Base-by-base conservation (phyloP, 768 basidiomycete species). In the Tephrocybe rancida region DNA sequence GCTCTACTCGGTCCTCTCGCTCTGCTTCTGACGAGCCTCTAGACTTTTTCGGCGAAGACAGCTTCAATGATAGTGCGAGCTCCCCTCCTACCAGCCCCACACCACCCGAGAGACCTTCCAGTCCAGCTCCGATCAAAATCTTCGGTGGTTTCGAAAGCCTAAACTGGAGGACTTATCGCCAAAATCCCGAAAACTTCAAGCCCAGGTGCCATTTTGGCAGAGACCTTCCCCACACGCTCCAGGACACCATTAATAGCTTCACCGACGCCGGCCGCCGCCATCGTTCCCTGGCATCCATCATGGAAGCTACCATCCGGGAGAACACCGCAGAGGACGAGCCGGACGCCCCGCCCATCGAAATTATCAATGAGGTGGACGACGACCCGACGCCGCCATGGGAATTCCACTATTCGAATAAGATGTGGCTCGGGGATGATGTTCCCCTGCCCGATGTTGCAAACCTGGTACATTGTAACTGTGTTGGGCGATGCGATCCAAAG, bases 321-420 rank as follows among this genome's bases (percentile, higher is more conserved):
- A 85, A 83, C 53, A 88, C 87, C 0, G 75, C 75, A 19, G 70
- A 75, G 5, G 85, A 88, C 59, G 92, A 94, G 55, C 86, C 83
- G 0, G 63, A 80, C 41, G 86, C 89, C 1, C 91, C 90, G 0
- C 71, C 70, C 5, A 89, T 96, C 60, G 69, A 70, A 14, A 78
- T 96, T 22, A 65, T 83, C 46, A 93, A 95, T 61, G 67, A 79
- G 0, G 72, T 92, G 21, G 90, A 91, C 55, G 59, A 75, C 8
- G 87, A 88, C 55, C 75, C 82, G 9, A 81, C 86, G 19, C 93
- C 94, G 0, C 81, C 81, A 22, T 92, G 89, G 83, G 93, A 96
- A 61, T 97, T 95, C 61, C 76, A 86, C 55, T 96, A 96, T 66
- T 85, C 89, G 10, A 95, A 96, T 66, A 71, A 82, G 48, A 84